These are phyloP conservation scores for Cymodocea nodosa DNA, from an alignment of 116 monocot species.

Conservation along the genomic window DNA sequence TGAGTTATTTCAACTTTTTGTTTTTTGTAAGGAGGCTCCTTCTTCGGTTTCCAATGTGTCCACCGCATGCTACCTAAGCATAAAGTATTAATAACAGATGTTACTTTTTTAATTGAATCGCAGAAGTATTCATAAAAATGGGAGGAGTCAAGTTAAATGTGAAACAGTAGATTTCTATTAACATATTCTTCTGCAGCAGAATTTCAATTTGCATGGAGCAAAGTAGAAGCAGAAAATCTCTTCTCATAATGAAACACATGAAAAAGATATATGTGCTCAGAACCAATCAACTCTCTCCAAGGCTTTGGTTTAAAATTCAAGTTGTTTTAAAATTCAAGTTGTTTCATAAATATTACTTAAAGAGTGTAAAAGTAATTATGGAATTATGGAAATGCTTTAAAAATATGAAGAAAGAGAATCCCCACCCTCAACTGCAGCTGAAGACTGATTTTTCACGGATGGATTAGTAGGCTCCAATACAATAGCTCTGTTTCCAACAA, in stretches of 20 bases:
- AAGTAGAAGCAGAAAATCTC: too few species aligned
- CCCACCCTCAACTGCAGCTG: conserved; percentile 80
- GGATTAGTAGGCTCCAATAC: conserved; percentile 85
- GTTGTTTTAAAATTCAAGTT: not conserved
- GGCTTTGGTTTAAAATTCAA: too few species aligned
- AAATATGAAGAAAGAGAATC: conserved; percentile 2
- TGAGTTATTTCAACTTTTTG: conserved; percentile 39
- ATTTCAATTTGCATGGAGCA: too few species aligned
- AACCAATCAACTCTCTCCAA: too few species aligned
- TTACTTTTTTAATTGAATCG: not conserved
- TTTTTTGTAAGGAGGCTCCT: conserved; percentile 55
- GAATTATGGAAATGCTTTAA: not conserved
- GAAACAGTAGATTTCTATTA: too few species aligned
- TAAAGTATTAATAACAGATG: not conserved
- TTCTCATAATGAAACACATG: too few species aligned
- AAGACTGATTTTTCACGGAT: conserved; percentile 84
- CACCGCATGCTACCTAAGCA: conserved; percentile 60
- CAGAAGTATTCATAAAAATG: not conserved
- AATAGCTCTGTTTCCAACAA: conserved; percentile 43
- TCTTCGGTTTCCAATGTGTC: conserved; percentile 61
- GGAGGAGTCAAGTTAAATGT: not conserved
- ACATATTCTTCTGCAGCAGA: too few species aligned
- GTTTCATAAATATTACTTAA: not conserved
- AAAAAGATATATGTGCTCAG: too few species aligned
- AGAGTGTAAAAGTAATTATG: not conserved